A percentile compares a stretch with the other conserved stretches of the same genome.
Evolutionary conservation across 129 eudicot species (phyloP).

Genomic region (Arctium lappa): DNA sequence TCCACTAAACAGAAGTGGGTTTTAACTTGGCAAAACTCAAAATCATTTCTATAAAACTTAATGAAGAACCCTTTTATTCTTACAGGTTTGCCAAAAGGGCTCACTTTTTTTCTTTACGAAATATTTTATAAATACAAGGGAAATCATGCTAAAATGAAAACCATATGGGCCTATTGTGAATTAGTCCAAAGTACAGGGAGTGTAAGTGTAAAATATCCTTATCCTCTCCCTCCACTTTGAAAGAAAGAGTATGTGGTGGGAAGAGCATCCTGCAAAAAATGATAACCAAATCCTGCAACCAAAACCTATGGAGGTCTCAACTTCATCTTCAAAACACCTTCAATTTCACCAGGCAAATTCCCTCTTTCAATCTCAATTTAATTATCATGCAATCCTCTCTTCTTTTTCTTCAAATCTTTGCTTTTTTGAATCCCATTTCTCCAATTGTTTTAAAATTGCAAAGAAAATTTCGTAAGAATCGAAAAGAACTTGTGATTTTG

Average conservation of each 20-base stretch:
- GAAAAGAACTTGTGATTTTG: background rate
- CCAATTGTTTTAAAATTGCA: background rate
- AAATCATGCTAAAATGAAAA: background rate
- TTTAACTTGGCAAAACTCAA: too few species aligned
- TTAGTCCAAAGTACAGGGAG: constrained; percentile 2
- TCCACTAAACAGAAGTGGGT: too few species aligned
- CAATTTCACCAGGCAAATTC: constrained; percentile 39
- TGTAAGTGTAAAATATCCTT: constrained; percentile 19
- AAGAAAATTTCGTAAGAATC: background rate
- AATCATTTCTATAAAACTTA: background rate
- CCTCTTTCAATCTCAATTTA: background rate
- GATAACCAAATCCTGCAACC: constrained; percentile 35
- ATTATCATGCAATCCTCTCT: background rate
- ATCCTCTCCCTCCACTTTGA: constrained; percentile 21
- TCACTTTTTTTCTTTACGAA: background rate
- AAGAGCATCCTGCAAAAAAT: constrained; percentile 22
- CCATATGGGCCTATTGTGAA: background rate
- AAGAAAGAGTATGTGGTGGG: constrained; percentile 22
- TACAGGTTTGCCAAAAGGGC: background rate
- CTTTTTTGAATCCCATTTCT: background rate
- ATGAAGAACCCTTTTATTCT: background rate
- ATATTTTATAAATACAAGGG: background rate
- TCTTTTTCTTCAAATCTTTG: background rate
- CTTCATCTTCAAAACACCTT: constrained; percentile 25
- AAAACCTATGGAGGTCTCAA: constrained; percentile 27